Evolutionary conservation across 805 yeast species (phyloP).

Genomic region (Candida incommunis): DNA sequence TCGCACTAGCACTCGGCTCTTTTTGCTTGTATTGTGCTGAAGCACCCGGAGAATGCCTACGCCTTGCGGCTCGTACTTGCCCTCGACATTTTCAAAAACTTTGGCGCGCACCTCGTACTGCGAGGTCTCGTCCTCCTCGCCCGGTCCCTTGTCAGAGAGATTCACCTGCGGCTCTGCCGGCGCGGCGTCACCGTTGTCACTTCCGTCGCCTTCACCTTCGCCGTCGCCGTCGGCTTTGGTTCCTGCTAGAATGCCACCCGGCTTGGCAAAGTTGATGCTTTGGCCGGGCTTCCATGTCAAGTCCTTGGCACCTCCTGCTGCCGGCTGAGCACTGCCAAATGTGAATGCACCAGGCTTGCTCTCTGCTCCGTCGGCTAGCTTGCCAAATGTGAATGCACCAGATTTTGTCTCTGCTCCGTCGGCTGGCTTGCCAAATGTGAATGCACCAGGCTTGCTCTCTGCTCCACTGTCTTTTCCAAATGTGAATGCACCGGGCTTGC

Average conservation of each 20-base stretch:
- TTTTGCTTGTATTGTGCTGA: constrained; percentile 41
- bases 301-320: constrained; percentile 3
- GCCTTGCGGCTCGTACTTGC: constrained; percentile 33
- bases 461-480: background rate
- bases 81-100: constrained; percentile 45
- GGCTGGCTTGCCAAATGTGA: background rate
- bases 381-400: constrained; percentile 12
- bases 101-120: constrained; percentile 57
- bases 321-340: constrained; percentile 11
- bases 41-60: constrained; percentile 72
- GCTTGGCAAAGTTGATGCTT: constrained; percentile 7
- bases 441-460: background rate
- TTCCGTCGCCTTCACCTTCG: constrained; percentile 27
- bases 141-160: constrained; percentile 47
- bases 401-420: background rate
- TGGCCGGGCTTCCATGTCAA: constrained; percentile 12
- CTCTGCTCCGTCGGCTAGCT: background rate
- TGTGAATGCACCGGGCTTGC: constrained; percentile 3
- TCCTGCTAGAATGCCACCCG: background rate
- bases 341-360: constrained; percentile 1
- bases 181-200: constrained; percentile 34
- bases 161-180: constrained; percentile 22
- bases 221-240: constrained; percentile 13
- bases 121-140: constrained; percentile 70
- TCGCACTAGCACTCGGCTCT: constrained; percentile 61